phyloP scores from a whole-genome alignment of 2,329 filamentous ascomycete species.

The Aquanectria penicillioides region DNA sequence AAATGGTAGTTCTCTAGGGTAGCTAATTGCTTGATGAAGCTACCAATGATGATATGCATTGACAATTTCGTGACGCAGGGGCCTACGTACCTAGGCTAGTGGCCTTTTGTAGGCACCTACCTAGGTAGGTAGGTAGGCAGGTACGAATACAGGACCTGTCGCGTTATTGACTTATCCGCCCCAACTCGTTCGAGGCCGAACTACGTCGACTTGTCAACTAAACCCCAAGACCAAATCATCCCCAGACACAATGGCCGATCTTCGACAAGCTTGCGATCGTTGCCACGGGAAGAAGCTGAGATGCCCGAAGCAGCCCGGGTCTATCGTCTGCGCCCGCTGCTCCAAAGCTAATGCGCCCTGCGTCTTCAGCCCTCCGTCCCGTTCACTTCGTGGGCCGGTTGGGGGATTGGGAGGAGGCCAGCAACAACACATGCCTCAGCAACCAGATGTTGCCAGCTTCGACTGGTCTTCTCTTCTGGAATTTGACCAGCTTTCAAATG shows the following conservation, averaged over 20 bases:
- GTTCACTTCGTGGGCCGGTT: constrained; percentile 24
- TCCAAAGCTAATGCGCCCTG: constrained; percentile 52
- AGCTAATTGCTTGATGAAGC: too few species aligned
- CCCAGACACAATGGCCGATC: constrained; percentile 32
- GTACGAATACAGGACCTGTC: too few species aligned
- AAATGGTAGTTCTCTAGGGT: too few species aligned
- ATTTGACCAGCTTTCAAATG: constrained; percentile 18
- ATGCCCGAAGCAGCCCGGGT: constrained; percentile 53
- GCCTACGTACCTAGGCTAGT: too few species aligned
- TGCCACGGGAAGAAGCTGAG: constrained; percentile 60
- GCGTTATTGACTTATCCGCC: too few species aligned
- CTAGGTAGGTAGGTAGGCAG: too few species aligned
- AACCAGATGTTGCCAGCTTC: constrained; percentile 24
- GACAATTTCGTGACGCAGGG: too few species aligned
- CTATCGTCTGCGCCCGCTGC: constrained; percentile 52
- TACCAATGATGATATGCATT: too few species aligned
- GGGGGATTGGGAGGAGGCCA: too few species aligned
- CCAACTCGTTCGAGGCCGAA: too few species aligned
- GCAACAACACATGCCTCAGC: neutral
- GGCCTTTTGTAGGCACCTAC: too few species aligned
- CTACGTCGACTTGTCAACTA: neutral
- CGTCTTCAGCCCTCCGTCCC: constrained; percentile 53
- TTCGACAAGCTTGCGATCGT: constrained; percentile 52
- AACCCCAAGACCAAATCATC: neutral
- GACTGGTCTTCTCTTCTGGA: constrained; percentile 35